Conservation (phyloP, 2,329 filamentous ascomycete genomes). For the Eutypella sp. region DNA sequence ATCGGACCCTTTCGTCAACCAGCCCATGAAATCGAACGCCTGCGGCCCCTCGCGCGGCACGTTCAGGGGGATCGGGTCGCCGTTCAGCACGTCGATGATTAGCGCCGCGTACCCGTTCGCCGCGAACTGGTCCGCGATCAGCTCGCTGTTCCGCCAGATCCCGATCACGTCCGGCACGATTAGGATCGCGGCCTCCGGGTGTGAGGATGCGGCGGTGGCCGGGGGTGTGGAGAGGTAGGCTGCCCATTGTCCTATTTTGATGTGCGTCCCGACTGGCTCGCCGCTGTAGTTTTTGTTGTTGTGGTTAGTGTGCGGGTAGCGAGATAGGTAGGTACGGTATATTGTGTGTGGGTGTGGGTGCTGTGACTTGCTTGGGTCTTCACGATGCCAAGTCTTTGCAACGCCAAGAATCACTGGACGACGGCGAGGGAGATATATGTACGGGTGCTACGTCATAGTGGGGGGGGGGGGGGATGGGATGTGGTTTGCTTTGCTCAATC, state of each 20-base stretch:
- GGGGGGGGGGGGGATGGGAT: background rate
- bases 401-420: background rate
- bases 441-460: too few relatives aligned
- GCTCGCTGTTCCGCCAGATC: slow-evolving; percentile 54
- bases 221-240: slow-evolving; percentile 48
- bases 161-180: slow-evolving; percentile 46
- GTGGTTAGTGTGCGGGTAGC: background rate
- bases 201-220: slow-evolving; percentile 28
- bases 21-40: slow-evolving; percentile 37
- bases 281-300: slow-evolving; percentile 40
- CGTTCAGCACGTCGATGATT: slow-evolving; percentile 67
- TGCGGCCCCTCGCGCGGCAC: slow-evolving; percentile 33
- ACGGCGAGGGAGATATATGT: background rate
- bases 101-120: slow-evolving; percentile 66
- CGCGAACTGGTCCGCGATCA: slow-evolving; percentile 71
- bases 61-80: slow-evolving; percentile 55
- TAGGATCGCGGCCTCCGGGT: slow-evolving; percentile 40
- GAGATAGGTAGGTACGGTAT: background rate
- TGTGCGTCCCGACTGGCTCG: slow-evolving; percentile 38
- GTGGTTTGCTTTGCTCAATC: too few relatives aligned
- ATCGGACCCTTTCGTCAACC: slow-evolving; percentile 38
- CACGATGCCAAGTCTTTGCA: background rate
- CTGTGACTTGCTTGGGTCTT: background rate
- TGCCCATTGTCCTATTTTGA: slow-evolving; percentile 42
- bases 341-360: background rate